Base-by-base conservation (phyloP, 306 rosid genomes). In the Acacia confusa region DNA sequence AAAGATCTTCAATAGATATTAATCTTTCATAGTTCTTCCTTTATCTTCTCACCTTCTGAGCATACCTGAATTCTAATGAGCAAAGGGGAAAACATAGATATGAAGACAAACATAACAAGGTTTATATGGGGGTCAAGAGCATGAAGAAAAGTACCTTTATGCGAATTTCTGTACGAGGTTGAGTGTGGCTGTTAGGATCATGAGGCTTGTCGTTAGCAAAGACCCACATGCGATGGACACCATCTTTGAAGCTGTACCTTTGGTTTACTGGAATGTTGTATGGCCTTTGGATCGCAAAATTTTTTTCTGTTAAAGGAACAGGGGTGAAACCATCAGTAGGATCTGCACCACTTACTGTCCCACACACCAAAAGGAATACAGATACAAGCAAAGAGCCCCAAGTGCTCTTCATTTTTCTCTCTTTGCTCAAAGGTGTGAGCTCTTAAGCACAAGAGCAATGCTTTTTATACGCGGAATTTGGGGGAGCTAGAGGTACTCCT, bases 181-280 rank as follows among this genome's bases (percentile, higher is more conserved):
- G 86, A 27, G 92, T 88, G 14, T 11, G 78, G 52, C 87, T 86
- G 11, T 1, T 22, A 19, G 85, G 82, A 24, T 73, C 10, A 24
- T 77, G 82, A 10, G 92, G 85, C 84, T 82, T 82, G 81, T 88
- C 92, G 68, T 86, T 69, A n/a, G 88, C 85, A 74, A 84, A 86
- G 64, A 88, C 89, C 86, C 89, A 88, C 11, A 86, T 28, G 22
- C 65, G 28, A 53, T 78, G 82, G 47, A 88, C 82, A 9, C 90
- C 90, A 40, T 88, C 52, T 19, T 25, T 71, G 22, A 14, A 82
- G 30, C 81, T 84, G 38, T 84, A 86, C 44, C 85, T 71, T 38
- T 86, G 57, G 1, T 84, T 78, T 0, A 86, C 58, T 30, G 89
- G 85, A 45, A 84, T 74, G 68, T 86, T 82, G 30, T 84, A 85